Evolutionary conservation across 2,329 filamentous ascomycete genomes (phyloP), one percentile per base, ranked within the genome.

Genomic region (Xylariaceae sp.): DNA sequence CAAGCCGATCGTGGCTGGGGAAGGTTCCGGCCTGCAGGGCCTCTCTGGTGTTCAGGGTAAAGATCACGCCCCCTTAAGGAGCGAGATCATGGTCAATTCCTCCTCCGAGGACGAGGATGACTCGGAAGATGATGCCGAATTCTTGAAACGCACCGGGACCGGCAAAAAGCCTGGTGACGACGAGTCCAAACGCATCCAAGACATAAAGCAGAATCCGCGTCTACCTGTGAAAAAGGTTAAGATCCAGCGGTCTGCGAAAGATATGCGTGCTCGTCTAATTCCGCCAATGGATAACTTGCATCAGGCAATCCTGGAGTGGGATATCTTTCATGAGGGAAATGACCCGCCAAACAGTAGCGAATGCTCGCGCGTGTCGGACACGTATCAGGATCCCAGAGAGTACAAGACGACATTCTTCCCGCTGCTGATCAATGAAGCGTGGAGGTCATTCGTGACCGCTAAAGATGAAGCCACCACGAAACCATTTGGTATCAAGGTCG

Each of bases 321-420:
- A 98, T 45, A 94, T 93, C 45, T 98, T 95, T 58, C 84, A 94
- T 51, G 67, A 78, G 29, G 87, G 88, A 18, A 86, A 89, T 50
- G 83, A 89, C 38, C 92, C 92, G 5, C 89, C 92, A 0, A 80
- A 76, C 32, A 77, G 77, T 12, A 78, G 80, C 30, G 70, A 77
- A 28, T 94, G 90, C 52, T 77, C 72, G 29, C 68, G 77, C 34
- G 90, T 98, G 9, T 79, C 82, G 5, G 81, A 85, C 40, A 77
- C 76, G 1, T 98, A 94, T 59, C 59, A 67, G 18, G 80, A 87
- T 46, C 83, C 88, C 1, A 64, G 65, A 27, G 79, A 84, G 31
- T 98, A 98, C 55, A 85, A 93, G 55, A 71, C 77, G 38, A 94
- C 88, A 0, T 98, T 98, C 58, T 80, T 93, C 45, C 89, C 90